Conservation (phyloP, 2,329 filamentous ascomycete genomes). For the Pezicula neosporulosa region DNA sequence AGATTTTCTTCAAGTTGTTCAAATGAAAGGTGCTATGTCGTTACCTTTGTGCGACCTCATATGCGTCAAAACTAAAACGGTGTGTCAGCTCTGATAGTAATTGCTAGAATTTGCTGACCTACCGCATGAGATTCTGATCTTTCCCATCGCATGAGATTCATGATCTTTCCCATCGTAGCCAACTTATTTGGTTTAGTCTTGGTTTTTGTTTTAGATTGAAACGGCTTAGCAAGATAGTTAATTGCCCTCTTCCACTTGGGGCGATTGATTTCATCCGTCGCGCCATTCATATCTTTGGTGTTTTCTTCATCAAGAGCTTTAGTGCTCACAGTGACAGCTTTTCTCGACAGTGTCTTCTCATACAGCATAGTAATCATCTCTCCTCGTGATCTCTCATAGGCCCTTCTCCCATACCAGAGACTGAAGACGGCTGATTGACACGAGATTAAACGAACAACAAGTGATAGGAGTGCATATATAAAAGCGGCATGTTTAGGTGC, state of each 20-base stretch:
- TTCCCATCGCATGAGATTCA: constrained; percentile 87
- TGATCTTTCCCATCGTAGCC: constrained; percentile 84
- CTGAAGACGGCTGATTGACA: constrained; percentile 66
- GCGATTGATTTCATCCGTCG: constrained; percentile 3
- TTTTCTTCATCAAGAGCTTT: constrained; percentile 14
- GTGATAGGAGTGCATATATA: constrained; percentile 60
- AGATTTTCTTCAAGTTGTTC: background rate
- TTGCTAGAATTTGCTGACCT: constrained; percentile 19
- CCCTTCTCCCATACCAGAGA: constrained; percentile 79
- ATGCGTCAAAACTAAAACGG: constrained; percentile 54
- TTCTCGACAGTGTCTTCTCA: constrained; percentile 52
- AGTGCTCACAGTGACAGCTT: constrained; percentile 25
- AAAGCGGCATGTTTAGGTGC: constrained; percentile 53
- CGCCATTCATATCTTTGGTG: constrained; percentile 7
- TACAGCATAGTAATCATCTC: constrained; percentile 85
- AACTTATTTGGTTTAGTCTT: constrained; percentile 43
- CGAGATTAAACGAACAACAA: constrained; percentile 57
- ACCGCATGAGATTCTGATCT: constrained; percentile 82
- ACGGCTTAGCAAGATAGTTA: constrained; percentile 19
- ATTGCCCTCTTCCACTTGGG: constrained; percentile 10
- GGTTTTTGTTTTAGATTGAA: constrained; percentile 21
- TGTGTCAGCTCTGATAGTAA: background rate
- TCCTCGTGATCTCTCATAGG: constrained; percentile 79
- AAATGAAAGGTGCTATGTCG: background rate
- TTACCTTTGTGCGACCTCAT: constrained; percentile 67